Base-by-base conservation (phyloP, 2,329 filamentous ascomycete species). In the Atkinsonella texensis region DNA sequence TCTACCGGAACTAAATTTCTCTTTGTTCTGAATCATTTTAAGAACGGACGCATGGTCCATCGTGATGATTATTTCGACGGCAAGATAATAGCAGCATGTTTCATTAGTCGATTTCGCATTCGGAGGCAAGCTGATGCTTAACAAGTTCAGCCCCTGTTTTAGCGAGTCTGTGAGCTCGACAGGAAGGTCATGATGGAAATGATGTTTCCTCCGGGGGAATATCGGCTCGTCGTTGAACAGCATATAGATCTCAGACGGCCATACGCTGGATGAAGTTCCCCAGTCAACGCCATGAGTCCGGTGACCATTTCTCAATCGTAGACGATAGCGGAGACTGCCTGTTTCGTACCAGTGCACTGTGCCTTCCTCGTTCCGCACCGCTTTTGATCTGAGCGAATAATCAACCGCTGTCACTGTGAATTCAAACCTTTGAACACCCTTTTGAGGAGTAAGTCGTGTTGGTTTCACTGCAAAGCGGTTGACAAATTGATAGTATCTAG, bases 121-220 rank as follows among this genome's bases (percentile, higher is more conserved):
- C 32, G 52, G 39, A 18, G 60, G 55, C 50, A 70, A 69, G 55
- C 59, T 79, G 58, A 90, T 63, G 4, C 73, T 68, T 2, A 95
- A 62, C 0, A 60, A 63, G 59, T 95, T 95, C 6, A 63, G 61
- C 0, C 87, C 88, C 15, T 67, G 57, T 9, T 60, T 63, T 5
- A 94, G 57, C 18, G 68, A 53, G 10, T 78, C 64, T 1, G 88
- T 89, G 23, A 95, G 70, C 57, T 95, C 88, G 6, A 87, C 71
- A 0, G 90, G 83, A 9, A 89, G 66, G 58, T 94, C 87, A 58
- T 83, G 87, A 11, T 83, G 83, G 60, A 90, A 78, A 55, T 93
- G 83, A 1, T 79, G 65, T 59, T 87, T 88, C 31, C 85, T 78
- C 41, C 84, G 78, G 10, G 80, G 64, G 23, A 73, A 70, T 15